phyloP scores from a whole-genome alignment of 1,139 yeast species.

The Suhomyces taliae region DNA sequence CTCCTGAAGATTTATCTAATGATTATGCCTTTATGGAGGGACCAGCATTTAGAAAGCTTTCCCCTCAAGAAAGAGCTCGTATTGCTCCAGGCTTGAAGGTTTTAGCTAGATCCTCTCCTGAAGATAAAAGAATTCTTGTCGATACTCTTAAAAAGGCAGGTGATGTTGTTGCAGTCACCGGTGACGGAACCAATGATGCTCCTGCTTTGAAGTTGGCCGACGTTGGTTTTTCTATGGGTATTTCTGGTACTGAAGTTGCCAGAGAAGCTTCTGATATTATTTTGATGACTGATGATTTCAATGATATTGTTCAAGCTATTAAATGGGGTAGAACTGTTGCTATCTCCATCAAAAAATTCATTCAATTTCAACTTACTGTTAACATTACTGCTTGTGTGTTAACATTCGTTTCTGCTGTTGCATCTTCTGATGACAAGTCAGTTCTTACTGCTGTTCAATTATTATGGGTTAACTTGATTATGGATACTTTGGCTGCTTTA shows the following conservation, averaged over 20 bases:
- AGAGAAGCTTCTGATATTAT: constrained; percentile 94
- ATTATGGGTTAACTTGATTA: constrained; percentile 94
- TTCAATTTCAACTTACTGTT: constrained; percentile 95
- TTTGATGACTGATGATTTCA: constrained; percentile 91
- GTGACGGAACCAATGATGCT: constrained; percentile 97
- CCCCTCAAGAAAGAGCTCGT: constrained; percentile 53
- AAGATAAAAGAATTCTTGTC: constrained; percentile 86
- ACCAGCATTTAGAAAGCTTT: constrained; percentile 73
- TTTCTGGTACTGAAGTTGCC: constrained; percentile 91
- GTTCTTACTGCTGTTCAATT: constrained; percentile 96
- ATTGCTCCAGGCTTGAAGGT: constrained; percentile 77
- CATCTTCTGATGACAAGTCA: constrained; percentile 71
- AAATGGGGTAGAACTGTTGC: constrained; percentile 99
- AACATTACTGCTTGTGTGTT: constrained; percentile 92
- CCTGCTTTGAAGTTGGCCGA: constrained; percentile 92
- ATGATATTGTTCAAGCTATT: constrained; percentile 95
- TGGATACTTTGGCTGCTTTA: constrained; percentile 97
- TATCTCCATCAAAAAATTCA: constrained; percentile 88
- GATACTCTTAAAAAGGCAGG: constrained; percentile 77
- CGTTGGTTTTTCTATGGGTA: constrained; percentile 94
- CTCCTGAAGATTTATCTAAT: constrained; percentile 51
- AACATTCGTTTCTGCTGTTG: constrained; percentile 92
- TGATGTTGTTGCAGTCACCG: constrained; percentile 97
- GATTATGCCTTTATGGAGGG: constrained; percentile 85
- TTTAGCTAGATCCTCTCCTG: constrained; percentile 92